Evolutionary conservation across 2,329 filamentous ascomycete genomes (phyloP).

Genomic region (Fusarium nodosum): DNA sequence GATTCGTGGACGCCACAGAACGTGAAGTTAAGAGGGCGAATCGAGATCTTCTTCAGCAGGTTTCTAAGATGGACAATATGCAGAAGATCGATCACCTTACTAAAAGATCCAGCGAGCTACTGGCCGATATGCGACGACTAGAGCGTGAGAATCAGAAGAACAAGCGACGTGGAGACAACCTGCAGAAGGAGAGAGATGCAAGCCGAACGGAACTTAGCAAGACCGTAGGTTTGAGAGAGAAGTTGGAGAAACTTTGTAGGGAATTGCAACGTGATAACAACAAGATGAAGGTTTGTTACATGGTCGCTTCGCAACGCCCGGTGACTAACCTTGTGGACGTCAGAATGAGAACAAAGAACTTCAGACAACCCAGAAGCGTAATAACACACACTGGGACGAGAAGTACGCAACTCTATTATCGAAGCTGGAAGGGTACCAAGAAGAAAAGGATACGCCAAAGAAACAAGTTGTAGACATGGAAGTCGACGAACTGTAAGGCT

Average conservation of each 20-base stretch:
- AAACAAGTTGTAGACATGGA: constrained; percentile 87
- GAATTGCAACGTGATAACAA: constrained; percentile 98
- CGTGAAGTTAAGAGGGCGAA: constrained; percentile 95
- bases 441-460: constrained; percentile 85
- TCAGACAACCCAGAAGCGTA: constrained; percentile 86
- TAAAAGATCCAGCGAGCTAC: constrained; percentile 89
- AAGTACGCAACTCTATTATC: constrained; percentile 84
- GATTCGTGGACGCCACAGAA: constrained; percentile 67
- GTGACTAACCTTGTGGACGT: constrained; percentile 44
- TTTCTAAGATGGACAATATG: constrained; percentile 92
- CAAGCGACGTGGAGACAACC: constrained; percentile 91
- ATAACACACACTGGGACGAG: constrained; percentile 85
- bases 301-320: neutral
- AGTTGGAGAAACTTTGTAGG: constrained; percentile 94
- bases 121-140: constrained; percentile 94
- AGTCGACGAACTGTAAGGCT: constrained; percentile 84
- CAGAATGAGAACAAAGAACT: constrained; percentile 94
- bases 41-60: constrained; percentile 87
- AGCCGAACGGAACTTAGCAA: constrained; percentile 90
- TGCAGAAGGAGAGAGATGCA: constrained; percentile 97
- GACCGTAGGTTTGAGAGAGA: constrained; percentile 91
- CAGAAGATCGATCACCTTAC: constrained; percentile 92
- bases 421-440: constrained; percentile 89
- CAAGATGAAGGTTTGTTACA: constrained; percentile 84
- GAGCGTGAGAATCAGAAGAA: constrained; percentile 96